Base-by-base conservation (phyloP, 2,329 filamentous ascomycete genomes). In the Cercospora sp. region DNA sequence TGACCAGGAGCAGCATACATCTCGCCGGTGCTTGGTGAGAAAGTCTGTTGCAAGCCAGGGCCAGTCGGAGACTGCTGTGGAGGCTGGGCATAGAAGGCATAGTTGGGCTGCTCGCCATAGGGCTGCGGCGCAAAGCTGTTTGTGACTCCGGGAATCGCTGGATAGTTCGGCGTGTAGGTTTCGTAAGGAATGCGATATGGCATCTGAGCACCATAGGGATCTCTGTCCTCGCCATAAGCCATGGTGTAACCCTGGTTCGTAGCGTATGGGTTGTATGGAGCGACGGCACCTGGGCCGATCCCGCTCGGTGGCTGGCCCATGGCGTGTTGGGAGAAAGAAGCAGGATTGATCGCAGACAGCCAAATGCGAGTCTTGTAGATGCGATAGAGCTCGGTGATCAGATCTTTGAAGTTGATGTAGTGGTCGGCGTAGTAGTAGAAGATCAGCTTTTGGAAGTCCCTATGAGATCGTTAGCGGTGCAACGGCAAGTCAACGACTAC, bases 321-420 rank as follows among this genome's bases (percentile, higher is more conserved):
- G 5, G 78, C 76, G 30, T 77, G 74, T 21, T 78, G 76, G 3
- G 77, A 77, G 79, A 98, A 97, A 0, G 94, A 97, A 5, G 94
- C 95, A 7, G 95, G 95, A 78, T 99, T 99, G 80, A 99, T 97
- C 3, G 95, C 95, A 4, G 94, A 98, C 92, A 99, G 97, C 95
- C 95, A 99, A 76, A 99, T 99, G 74, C 96, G 89, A 24, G 94
- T 97, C 84, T 99, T 99, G 86, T 98, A 99, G 70, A 98, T 94
- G 82, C 98, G 98, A 87, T 98, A 99, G 12, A 99, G 85, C 78
- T 99, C 95, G 0, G 94, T 97, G 63, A 99, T 95, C 16, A 99
- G 88, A 2, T 93, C 92, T 79, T 99, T 99, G 86, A 99, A 99
- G 82, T 98, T 98, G 84, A 99, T 97, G 79, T 99, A 99, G 0